phyloP scores from a whole-genome alignment of 2,329 filamentous ascomycete species.

The Nemania sp. region DNA sequence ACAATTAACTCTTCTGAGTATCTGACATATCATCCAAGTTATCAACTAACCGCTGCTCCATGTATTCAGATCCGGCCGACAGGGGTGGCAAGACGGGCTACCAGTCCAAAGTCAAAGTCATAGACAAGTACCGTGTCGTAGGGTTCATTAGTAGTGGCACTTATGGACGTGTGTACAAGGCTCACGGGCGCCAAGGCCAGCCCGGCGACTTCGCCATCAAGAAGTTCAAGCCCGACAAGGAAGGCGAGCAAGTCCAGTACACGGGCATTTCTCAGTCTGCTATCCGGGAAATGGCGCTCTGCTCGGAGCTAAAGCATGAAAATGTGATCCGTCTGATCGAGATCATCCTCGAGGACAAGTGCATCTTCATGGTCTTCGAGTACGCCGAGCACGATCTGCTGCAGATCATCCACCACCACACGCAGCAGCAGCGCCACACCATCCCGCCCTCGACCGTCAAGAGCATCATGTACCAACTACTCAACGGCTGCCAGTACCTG shows the following conservation, averaged over 20 bases:
- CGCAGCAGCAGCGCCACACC: constrained; percentile 80
- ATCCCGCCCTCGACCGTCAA: constrained; percentile 89
- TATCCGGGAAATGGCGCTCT: constrained; percentile 95
- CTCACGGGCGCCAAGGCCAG: constrained; percentile 72
- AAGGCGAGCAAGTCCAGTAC: constrained; percentile 91
- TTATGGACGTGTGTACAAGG: constrained; percentile 98
- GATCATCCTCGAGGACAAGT: constrained; percentile 97
- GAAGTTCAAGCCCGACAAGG: constrained; percentile 99
- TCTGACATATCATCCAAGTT: background rate
- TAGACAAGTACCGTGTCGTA: constrained; percentile 92
- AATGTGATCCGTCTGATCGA: constrained; percentile 92
- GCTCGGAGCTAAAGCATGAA: constrained; percentile 83
- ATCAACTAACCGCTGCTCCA: constrained; percentile 4
- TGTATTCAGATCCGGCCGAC: constrained; percentile 57
- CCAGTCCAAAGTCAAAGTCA: constrained; percentile 81
- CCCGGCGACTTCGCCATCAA: constrained; percentile 95
- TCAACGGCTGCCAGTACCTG: constrained; percentile 92
- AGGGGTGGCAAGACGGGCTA: constrained; percentile 52
- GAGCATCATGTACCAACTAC: constrained; percentile 91
- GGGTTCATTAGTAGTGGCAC: constrained; percentile 98
- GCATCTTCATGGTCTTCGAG: constrained; percentile 99
- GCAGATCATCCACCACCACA: constrained; percentile 98
- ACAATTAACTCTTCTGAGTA: background rate
- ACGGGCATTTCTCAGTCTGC: constrained; percentile 97
- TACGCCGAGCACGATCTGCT: constrained; percentile 97